A percentile compares a stretch with the other conserved stretches of the same genome.
These are phyloP conservation scores for Penicillium silybi DNA, from an alignment of 495 filamentous ascomycete species.

Conservation along the genomic window DNA sequence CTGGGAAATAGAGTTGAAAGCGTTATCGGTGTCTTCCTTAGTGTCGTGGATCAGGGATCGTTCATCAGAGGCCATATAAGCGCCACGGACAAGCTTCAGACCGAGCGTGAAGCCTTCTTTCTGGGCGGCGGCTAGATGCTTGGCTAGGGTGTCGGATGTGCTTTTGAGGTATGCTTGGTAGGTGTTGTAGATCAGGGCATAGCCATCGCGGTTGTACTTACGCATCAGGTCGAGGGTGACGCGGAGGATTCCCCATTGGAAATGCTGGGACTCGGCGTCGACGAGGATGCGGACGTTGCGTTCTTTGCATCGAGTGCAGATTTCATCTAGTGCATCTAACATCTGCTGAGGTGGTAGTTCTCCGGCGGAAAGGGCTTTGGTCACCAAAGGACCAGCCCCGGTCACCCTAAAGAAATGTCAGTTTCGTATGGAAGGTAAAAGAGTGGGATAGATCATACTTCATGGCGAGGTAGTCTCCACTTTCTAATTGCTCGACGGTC, in stretches of 20 bases:
- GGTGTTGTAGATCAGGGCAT: constrained; percentile 61
- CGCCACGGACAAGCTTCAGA: constrained; percentile 84
- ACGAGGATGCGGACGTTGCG: constrained; percentile 69
- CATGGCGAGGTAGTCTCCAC: constrained; percentile 75
- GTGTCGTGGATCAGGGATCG: constrained; percentile 69
- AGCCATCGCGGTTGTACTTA: constrained; percentile 63
- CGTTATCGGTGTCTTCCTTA: constrained; percentile 67
- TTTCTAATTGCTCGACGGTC: constrained; percentile 62
- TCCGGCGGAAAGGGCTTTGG: constrained; percentile 28
- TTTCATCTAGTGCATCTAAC: constrained; percentile 36
- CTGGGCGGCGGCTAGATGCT: constrained; percentile 58
- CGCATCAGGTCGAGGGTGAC: constrained; percentile 73
- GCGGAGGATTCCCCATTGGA: constrained; percentile 72
- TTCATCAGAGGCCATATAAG: constrained; percentile 78
- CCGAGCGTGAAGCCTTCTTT: constrained; percentile 70
- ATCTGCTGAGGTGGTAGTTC: constrained; percentile 32
- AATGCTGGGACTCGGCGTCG: constrained; percentile 76
- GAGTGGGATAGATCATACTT: constrained; percentile 50
- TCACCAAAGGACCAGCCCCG: constrained; percentile 25
- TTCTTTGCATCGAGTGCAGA: constrained; percentile 35
- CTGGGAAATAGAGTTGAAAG: constrained; percentile 54
- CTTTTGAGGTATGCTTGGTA: constrained; percentile 82
- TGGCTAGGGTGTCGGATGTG: constrained; percentile 54
- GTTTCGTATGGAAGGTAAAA: not conserved
- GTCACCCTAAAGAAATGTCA: constrained; percentile 24